phyloP scores from a whole-genome alignment of 345 rosid species.

The Corymbia maculata region DNA sequence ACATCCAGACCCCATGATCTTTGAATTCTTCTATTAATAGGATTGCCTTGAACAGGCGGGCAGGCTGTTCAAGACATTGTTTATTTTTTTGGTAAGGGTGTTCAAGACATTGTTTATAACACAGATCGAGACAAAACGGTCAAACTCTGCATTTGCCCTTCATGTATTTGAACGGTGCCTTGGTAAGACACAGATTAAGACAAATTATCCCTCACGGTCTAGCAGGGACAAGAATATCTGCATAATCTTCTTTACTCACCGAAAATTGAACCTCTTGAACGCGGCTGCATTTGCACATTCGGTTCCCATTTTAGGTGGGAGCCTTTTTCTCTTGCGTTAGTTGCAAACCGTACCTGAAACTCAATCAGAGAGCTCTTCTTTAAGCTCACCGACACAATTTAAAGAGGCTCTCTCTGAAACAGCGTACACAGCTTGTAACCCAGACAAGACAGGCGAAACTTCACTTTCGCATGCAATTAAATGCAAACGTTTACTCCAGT shows the following conservation, averaged over 20 bases:
- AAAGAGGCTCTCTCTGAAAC: background rate
- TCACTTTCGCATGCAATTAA: background rate
- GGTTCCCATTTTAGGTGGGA: background rate
- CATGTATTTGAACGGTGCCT: background rate
- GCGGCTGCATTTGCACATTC: background rate
- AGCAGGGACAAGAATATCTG: background rate
- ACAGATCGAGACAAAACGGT: background rate
- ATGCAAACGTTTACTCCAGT: background rate
- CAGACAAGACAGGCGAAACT: background rate
- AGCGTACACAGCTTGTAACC: background rate
- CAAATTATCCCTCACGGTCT: background rate
- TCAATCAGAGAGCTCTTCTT: background rate
- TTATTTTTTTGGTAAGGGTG: no score
- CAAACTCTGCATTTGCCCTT: background rate
- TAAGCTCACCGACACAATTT: background rate
- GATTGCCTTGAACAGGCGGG: no score
- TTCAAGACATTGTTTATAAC: background rate
- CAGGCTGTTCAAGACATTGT: no score
- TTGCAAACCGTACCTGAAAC: background rate
- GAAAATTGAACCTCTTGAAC: background rate
- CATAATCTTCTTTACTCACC: background rate
- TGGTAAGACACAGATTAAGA: background rate
- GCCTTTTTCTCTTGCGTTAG: background rate
- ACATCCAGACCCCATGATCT: no score
- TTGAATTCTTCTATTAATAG: no score